A percentile compares a stretch with the other conserved stretches of the same genome.
Conservation (phyloP, 768 basidiomycete genomes). For the Boletus pseudopeckii region DNA sequence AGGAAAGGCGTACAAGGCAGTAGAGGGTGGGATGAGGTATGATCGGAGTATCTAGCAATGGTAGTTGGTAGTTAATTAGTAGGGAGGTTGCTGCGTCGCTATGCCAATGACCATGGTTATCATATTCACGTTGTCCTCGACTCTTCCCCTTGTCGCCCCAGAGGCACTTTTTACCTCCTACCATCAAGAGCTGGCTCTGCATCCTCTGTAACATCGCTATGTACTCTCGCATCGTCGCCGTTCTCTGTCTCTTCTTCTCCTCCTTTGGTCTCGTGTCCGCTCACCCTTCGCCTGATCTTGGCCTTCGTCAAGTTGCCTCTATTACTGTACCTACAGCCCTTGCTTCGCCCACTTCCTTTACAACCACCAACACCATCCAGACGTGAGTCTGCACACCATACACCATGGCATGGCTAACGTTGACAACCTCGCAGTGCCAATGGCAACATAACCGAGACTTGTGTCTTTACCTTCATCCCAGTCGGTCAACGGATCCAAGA, state of each 20-base stretch:
- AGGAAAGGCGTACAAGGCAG: slow-evolving; percentile 80
- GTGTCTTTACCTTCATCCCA: slow-evolving; percentile 53
- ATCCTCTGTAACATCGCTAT: slow-evolving; percentile 23
- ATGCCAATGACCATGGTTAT: slow-evolving; percentile 14
- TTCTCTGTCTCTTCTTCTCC: slow-evolving; percentile 25
- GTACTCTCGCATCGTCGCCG: slow-evolving; percentile 17
- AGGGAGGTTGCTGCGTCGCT: slow-evolving; percentile 11
- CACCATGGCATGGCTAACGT: neutral
- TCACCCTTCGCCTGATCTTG: slow-evolving; percentile 21
- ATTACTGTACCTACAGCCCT: slow-evolving; percentile 20
- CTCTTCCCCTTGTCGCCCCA: slow-evolving; percentile 31
- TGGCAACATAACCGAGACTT: slow-evolving; percentile 56
- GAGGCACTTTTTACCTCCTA: slow-evolving; percentile 30
- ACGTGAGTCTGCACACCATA: slow-evolving; percentile 34
- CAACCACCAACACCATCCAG: slow-evolving; percentile 35
- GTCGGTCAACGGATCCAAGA: slow-evolving; percentile 52
- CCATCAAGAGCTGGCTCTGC: slow-evolving; percentile 40
- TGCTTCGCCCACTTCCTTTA: slow-evolving; percentile 34
- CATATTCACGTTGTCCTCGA: neutral
- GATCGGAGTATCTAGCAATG: neutral
- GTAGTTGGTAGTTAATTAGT: neutral
- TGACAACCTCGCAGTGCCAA: slow-evolving; percentile 35
- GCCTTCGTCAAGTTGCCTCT: slow-evolving; percentile 22
- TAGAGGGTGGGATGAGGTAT: slow-evolving; percentile 68
- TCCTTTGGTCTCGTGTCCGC: slow-evolving; percentile 27